A percentile compares a stretch with the other conserved stretches of the same genome.
Conservation (phyloP, 169 alveolate genomes). For the Haemoproteus tartakovskyi region DNA sequence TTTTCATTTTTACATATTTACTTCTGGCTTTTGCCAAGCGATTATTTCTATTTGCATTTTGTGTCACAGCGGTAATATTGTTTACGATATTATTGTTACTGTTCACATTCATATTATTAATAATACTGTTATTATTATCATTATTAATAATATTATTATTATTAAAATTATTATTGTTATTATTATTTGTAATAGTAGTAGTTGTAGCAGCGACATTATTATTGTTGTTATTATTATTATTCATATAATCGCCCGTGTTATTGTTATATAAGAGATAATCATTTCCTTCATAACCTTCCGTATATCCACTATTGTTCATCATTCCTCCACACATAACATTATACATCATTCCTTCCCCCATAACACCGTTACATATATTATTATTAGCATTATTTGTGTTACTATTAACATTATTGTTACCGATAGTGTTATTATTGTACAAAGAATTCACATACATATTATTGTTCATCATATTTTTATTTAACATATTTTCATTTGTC, state of each 20-base stretch:
- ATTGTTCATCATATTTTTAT: not conserved
- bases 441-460: not conserved
- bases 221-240: not conserved
- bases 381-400: not conserved
- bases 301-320: not conserved
- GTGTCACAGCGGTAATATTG: not conserved
- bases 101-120: not conserved
- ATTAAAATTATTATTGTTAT: not conserved
- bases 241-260: not conserved
- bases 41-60: not conserved
- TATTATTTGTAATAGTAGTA: not conserved
- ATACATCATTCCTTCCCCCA: not conserved
- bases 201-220: not conserved
- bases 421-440: not conserved
- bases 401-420: constrained; percentile 4
- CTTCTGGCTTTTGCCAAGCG: not conserved
- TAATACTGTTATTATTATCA: constrained; percentile 1
- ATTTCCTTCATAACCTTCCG: not conserved
- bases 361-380: not conserved
- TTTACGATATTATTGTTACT: not conserved
- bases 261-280: too few species aligned
- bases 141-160: not conserved
- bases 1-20: not conserved
- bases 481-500: not conserved
- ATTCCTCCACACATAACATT: too few species aligned